A percentile compares a stretch with the other conserved stretches of the same genome.
Evolutionary conservation across 139 green algal genomes (phyloP).

Genomic region (Yamagishiella unicocca): DNA sequence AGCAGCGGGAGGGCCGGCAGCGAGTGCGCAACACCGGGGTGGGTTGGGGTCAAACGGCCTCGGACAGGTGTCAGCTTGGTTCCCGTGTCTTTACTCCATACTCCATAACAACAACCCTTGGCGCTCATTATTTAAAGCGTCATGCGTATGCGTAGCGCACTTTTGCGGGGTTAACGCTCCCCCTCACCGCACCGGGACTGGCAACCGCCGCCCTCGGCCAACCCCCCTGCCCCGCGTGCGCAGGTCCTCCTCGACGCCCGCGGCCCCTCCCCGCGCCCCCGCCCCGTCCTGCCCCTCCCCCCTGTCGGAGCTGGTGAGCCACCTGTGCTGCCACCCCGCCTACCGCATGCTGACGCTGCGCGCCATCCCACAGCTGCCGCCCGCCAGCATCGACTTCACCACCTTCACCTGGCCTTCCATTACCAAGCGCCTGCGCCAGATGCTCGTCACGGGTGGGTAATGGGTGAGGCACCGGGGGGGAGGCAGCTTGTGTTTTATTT

Average conservation of each 20-base stretch:
- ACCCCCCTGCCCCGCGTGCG: too few species aligned
- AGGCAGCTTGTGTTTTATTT: too few species aligned
- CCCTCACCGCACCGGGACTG: background rate
- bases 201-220: background rate
- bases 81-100: background rate
- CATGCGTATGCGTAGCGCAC: too few species aligned
- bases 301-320: slow-evolving; percentile 69
- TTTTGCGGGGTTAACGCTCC: too few species aligned
- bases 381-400: slow-evolving; percentile 73
- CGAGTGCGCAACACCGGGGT: background rate
- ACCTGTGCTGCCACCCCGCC: slow-evolving; percentile 74
- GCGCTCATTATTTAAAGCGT: too few species aligned
- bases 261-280: background rate
- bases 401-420: slow-evolving; percentile 80
- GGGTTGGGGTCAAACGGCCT: background rate
- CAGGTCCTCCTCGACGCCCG: background rate
- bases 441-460: slow-evolving; percentile 73
- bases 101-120: background rate
- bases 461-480: background rate
- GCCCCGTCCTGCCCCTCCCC: slow-evolving; percentile 31
- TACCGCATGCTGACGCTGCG: slow-evolving; percentile 71
- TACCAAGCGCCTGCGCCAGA: slow-evolving; percentile 75
- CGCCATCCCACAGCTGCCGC: slow-evolving; percentile 67
- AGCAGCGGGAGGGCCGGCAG: background rate
- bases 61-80: background rate